A percentile compares a stretch with the other conserved stretches of the same genome.
Conservation (phyloP, 2,329 filamentous ascomycete species). For the Ciborinia camelliae region DNA sequence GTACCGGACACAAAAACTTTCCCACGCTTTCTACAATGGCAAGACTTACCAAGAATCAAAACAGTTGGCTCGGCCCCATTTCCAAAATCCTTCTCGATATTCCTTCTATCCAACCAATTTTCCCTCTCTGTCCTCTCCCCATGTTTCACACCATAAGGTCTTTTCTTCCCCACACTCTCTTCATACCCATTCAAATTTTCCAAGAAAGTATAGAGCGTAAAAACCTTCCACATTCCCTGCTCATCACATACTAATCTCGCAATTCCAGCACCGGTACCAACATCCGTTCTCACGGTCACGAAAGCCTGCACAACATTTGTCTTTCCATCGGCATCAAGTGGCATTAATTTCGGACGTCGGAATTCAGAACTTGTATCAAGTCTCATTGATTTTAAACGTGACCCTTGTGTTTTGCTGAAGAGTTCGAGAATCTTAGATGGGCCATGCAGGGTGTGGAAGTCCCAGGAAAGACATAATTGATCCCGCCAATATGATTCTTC, state of each 20-base stretch:
- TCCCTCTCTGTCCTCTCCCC: conserved; percentile 49
- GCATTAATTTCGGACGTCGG: conserved; percentile 31
- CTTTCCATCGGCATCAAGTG: conserved; percentile 47
- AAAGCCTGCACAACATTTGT: conserved; percentile 54
- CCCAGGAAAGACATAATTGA: conserved; percentile 55
- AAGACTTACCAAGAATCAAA: conserved; percentile 54
- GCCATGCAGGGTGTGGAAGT: conserved; percentile 50
- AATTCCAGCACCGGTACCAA: conserved; percentile 56
- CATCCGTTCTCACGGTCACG: conserved; percentile 49
- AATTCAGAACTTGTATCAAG: conserved; percentile 34
- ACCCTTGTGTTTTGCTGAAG: conserved; percentile 31
- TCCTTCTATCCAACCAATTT: conserved; percentile 59
- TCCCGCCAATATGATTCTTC: conserved; percentile 56
- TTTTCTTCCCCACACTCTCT: conserved; percentile 45
- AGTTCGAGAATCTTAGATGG: conserved; percentile 39
- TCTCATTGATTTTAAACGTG: conserved; percentile 39
- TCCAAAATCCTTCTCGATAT: conserved; percentile 46
- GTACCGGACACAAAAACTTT: conserved; percentile 42
- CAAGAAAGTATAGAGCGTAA: conserved; percentile 60
- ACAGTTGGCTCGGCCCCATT: conserved; percentile 47
- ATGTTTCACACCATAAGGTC: conserved; percentile 56
- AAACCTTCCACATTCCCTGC: conserved; percentile 55
- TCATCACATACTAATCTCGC: conserved; percentile 46
- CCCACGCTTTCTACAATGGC: background rate
- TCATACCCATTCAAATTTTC: conserved; percentile 52